Conservation (phyloP, 495 filamentous ascomycete species). For the Parmelia sp. region DNA sequence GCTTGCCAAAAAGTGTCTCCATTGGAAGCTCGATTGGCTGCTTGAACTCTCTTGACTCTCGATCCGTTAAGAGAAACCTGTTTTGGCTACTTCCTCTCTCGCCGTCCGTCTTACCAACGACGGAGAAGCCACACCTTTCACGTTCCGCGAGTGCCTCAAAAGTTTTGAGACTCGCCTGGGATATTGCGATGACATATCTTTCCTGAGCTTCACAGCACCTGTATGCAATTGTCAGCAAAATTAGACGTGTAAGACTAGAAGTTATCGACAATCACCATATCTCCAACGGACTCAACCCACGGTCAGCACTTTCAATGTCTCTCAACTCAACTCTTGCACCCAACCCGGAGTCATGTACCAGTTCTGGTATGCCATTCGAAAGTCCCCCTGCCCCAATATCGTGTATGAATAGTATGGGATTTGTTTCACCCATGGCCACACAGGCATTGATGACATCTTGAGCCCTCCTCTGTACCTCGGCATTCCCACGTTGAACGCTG, state of each 20-base stretch:
- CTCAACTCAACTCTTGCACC: slow-evolving; percentile 88
- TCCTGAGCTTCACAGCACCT: slow-evolving; percentile 93
- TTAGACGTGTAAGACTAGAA: not conserved
- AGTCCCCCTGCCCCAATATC: slow-evolving; percentile 94
- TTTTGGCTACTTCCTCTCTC: slow-evolving; percentile 52
- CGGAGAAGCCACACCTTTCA: slow-evolving; percentile 59
- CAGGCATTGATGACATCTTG: slow-evolving; percentile 97
- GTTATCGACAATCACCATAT: slow-evolving; percentile 50
- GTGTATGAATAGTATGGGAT: slow-evolving; percentile 92
- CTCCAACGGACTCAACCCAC: slow-evolving; percentile 50
- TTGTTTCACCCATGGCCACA: slow-evolving; percentile 69
- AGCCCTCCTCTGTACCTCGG: slow-evolving; percentile 88
- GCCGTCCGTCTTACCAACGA: slow-evolving; percentile 74
- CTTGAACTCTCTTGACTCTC: slow-evolving; percentile 69
- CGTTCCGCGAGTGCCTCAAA: no score
- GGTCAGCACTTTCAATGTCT: slow-evolving; percentile 83
- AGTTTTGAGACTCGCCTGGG: slow-evolving; percentile 28
- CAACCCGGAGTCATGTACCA: slow-evolving; percentile 83
- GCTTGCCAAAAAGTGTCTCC: slow-evolving; percentile 85
- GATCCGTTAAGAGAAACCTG: slow-evolving; percentile 71
- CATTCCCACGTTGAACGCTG: slow-evolving; percentile 88
- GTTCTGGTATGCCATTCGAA: slow-evolving; percentile 86
- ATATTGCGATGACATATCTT: slow-evolving; percentile 82
- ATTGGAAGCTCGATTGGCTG: slow-evolving; percentile 86
- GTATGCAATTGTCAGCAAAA: not conserved